These are phyloP conservation scores for Entamoeba histolytica DNA, from an alignment of 208 protist genomes.

Conservation along the genomic window DNA sequence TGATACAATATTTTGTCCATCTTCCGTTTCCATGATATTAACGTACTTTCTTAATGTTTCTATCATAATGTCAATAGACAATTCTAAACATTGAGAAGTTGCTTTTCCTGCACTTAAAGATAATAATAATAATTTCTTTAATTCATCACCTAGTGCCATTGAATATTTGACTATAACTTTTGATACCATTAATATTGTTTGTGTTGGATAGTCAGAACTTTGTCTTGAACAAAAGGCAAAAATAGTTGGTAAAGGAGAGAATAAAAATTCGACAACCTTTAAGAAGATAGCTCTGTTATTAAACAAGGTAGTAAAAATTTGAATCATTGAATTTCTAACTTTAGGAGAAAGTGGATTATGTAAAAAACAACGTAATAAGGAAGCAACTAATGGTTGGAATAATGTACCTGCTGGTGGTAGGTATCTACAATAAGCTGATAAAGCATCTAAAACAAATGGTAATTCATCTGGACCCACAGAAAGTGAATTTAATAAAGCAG, in stretches of 20 bases:
- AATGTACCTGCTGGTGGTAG: not conserved
- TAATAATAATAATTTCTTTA: not conserved
- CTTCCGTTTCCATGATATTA: not conserved
- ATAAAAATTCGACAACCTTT: not conserved
- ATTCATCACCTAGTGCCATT: not conserved
- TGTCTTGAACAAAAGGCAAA: not conserved
- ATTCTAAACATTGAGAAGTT: not conserved
- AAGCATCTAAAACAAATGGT: not conserved
- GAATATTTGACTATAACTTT: not conserved
- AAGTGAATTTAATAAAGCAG: not conserved
- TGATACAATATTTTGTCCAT: not conserved
- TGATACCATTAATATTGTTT: not conserved
- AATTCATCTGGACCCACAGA: not conserved
- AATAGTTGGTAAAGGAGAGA: not conserved
- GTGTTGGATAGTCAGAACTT: not conserved
- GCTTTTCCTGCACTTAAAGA: not conserved
- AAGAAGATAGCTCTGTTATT: not conserved
- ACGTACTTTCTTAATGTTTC: not conserved
- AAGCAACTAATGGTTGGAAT: not conserved
- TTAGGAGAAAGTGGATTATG: not conserved
- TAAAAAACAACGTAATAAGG: not conserved
- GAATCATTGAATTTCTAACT: not conserved
- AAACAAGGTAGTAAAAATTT: not conserved
- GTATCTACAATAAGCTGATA: not conserved
- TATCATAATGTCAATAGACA: not conserved